Evolutionary conservation across 106 monocot species (phyloP).

Genomic region (Dactylorhiza incarnata): DNA sequence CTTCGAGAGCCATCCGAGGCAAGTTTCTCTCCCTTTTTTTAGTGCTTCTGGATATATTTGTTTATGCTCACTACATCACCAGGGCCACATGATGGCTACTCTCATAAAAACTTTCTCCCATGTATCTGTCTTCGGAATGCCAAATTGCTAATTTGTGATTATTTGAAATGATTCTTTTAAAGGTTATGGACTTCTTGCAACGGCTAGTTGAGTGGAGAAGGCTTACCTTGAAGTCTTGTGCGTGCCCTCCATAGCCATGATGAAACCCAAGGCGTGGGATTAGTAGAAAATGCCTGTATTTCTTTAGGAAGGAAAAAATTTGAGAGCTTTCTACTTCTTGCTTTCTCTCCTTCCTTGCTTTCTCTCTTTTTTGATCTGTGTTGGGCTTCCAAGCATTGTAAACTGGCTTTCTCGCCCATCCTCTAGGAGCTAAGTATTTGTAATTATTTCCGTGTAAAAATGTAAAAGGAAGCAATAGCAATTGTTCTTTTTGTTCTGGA

Average conservation of each 20-base stretch:
- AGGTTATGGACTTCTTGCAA: conserved; percentile 45
- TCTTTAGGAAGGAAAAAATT: background rate
- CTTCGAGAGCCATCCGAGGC: conserved; percentile 72
- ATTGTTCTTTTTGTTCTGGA: conserved; percentile 2
- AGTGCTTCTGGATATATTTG: conserved; percentile 9
- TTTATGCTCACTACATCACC: background rate
- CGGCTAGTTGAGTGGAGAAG: conserved; percentile 42
- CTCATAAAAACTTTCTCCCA: background rate
- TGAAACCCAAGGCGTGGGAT: background rate
- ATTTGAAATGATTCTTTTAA: background rate
- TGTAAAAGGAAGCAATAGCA: conserved; percentile 4
- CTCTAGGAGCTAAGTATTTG: conserved; percentile 2
- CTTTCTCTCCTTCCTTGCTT: background rate
- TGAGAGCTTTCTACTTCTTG: background rate
- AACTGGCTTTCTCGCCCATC: conserved; percentile 8
- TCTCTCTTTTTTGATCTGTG: conserved; percentile 7
- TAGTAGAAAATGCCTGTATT: background rate
- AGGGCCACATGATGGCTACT: conserved; percentile 11
- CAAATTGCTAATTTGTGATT: conserved; percentile 12
- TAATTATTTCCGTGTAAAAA: conserved; percentile 7
- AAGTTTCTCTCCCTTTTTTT: conserved; percentile 5
- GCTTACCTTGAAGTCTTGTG: conserved; percentile 5
- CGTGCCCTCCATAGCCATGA: background rate
- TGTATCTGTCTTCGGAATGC: background rate
- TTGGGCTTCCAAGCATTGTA: conserved; percentile 18